Conservation (phyloP, 768 basidiomycete species). For the Leccinum disarticulatum region DNA sequence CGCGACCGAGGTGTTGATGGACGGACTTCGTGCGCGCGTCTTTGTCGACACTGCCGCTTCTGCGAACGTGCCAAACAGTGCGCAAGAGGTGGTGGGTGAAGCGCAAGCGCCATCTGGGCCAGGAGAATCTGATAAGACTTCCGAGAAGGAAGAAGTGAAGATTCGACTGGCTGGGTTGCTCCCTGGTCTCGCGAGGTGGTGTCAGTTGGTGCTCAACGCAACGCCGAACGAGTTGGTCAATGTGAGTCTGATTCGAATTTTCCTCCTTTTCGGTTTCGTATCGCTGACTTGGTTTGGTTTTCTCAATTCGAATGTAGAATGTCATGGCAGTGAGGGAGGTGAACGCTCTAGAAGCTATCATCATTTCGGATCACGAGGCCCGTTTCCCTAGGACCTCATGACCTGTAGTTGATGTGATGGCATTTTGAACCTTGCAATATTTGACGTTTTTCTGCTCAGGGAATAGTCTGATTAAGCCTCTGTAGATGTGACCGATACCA, state of each 20-base stretch:
- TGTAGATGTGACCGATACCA: not conserved
- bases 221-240: conserved; percentile 82
- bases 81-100: conserved; percentile 2
- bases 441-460: not conserved
- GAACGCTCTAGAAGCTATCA: conserved; percentile 65
- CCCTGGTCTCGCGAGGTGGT: conserved; percentile 80
- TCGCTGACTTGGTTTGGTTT: conserved; percentile 4
- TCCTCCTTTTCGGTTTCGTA: not conserved
- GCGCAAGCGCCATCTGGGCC: conserved; percentile 9
- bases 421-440: not conserved
- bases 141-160: conserved; percentile 40
- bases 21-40: conserved; percentile 61
- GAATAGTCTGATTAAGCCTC: not conserved
- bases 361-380: conserved; percentile 69
- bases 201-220: conserved; percentile 61
- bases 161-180: conserved; percentile 77
- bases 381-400: conserved; percentile 28
- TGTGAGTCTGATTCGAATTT: conserved; percentile 45
- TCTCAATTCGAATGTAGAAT: conserved; percentile 40
- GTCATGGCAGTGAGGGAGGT: conserved; percentile 64
- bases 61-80: conserved; percentile 2
- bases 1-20: conserved; percentile 63
- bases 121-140: conserved; percentile 14
- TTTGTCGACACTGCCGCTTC: conserved; percentile 42
- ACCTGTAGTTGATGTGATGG: conserved; percentile 6